phyloP scores from a whole-genome alignment of 495 filamentous ascomycete species.

The Pyrenula massariospora region DNA sequence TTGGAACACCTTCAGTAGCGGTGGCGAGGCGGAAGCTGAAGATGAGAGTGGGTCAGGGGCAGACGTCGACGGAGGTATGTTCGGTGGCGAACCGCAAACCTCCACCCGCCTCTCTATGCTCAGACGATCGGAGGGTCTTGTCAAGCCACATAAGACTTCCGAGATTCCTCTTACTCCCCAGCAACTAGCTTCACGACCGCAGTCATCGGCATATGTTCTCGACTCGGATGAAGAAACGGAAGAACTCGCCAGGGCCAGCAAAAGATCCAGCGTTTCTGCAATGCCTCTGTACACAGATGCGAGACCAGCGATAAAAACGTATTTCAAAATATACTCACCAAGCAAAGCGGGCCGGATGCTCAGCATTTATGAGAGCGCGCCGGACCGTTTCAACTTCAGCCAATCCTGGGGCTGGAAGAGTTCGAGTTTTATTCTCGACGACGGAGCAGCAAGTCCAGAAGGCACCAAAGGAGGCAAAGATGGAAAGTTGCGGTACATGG shows the following conservation, averaged over 20 bases:
- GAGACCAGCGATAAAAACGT: slow-evolving; percentile 46
- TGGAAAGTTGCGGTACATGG: slow-evolving; percentile 43
- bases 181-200: slow-evolving; percentile 5
- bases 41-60: slow-evolving; percentile 26
- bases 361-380: slow-evolving; percentile 44
- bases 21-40: slow-evolving; percentile 10
- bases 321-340: slow-evolving; percentile 52
- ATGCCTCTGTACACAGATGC: slow-evolving; percentile 41
- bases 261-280: slow-evolving; percentile 18
- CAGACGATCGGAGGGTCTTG: neutral
- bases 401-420: slow-evolving; percentile 57
- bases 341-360: slow-evolving; percentile 44
- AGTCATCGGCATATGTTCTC: neutral
- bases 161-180: slow-evolving; percentile 10
- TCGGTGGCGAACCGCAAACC: slow-evolving; percentile 1
- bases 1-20: slow-evolving; percentile 1
- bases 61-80: slow-evolving; percentile 11
- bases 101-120: slow-evolving; percentile 1
- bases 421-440: slow-evolving; percentile 43
- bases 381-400: slow-evolving; percentile 50
- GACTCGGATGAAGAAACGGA: slow-evolving; percentile 14
- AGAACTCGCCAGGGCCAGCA: slow-evolving; percentile 8
- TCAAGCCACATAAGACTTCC: slow-evolving; percentile 7
- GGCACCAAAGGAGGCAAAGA: slow-evolving; percentile 21
- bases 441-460: slow-evolving; percentile 15